Evolutionary conservation across 441 rosid genomes (phyloP).

Genomic region (Daphne laureola): DNA sequence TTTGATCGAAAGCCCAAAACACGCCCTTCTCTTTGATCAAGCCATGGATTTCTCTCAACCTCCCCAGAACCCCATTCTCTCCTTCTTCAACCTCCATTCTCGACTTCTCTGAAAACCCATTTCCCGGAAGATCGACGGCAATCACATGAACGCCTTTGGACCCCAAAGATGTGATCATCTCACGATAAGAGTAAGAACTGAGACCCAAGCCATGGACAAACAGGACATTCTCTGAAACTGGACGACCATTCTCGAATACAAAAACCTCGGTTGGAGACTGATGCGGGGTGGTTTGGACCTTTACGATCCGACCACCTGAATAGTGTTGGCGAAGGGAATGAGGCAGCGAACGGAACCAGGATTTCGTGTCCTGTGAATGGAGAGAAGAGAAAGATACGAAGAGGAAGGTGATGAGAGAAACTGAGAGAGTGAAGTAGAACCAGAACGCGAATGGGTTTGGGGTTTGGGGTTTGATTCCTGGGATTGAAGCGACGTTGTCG

Average conservation of each 20-base stretch:
- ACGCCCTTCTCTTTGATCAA: conserved; percentile 80
- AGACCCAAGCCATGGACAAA: conserved; percentile 79
- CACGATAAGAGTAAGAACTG: conserved; percentile 66
- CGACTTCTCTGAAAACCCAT: conserved; percentile 86
- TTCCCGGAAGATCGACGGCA: conserved; percentile 84
- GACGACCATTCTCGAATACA: conserved; percentile 35
- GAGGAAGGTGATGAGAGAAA: conserved; percentile 33
- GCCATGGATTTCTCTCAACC: conserved; percentile 53
- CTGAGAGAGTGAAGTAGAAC: conserved; percentile 35
- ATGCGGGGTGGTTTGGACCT: conserved; percentile 42
- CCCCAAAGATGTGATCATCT: conserved; percentile 36
- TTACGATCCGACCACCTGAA: conserved; percentile 64
- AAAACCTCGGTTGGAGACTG: conserved; percentile 61
- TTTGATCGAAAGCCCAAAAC: conserved; percentile 91
- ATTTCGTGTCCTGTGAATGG: conserved; percentile 46
- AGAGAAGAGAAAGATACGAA: conserved; percentile 29
- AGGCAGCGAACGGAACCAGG: conserved; percentile 72
- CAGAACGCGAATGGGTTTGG: conserved; percentile 41
- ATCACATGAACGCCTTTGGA: conserved; percentile 57
- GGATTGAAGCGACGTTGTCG: conserved; percentile 11
- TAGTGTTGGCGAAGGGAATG: conserved; percentile 62
- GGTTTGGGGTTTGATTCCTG: conserved; percentile 13
- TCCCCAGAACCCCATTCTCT: conserved; percentile 43
- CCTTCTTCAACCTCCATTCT: conserved; percentile 49
- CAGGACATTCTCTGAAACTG: conserved; percentile 43